Percentiles rank a stretch among this genome's conserved stretches.
These are phyloP conservation scores for Penicillium crustosum DNA, from an alignment of 2,329 filamentous ascomycete species.

Conservation along the genomic window DNA sequence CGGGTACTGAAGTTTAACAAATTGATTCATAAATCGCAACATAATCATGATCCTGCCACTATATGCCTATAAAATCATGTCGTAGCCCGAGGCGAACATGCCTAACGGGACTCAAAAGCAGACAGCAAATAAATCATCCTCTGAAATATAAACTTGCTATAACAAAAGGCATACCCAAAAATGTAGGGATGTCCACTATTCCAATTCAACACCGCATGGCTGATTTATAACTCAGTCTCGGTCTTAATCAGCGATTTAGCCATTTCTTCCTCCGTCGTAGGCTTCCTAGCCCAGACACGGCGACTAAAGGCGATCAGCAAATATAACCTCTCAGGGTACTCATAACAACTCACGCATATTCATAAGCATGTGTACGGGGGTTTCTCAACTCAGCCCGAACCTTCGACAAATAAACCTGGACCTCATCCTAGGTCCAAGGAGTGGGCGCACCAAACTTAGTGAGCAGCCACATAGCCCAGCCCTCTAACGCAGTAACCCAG, in stretches of 20 bases:
- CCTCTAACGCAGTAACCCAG: constrained; percentile 30
- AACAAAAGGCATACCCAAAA: neutral
- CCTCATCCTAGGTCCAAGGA: constrained; percentile 21
- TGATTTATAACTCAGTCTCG: neutral
- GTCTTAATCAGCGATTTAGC: neutral
- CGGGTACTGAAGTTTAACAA: neutral
- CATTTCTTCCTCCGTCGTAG: neutral
- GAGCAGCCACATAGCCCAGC: constrained; percentile 32
- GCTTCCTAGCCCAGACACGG: constrained; percentile 8
- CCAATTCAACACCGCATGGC: neutral
- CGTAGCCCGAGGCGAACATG: neutral
- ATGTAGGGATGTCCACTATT: fast-evolving
- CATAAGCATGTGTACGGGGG: constrained; percentile 5
- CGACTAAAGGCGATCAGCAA: neutral
- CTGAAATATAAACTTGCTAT: neutral
- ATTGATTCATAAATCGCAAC: neutral
- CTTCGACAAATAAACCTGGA: constrained; percentile 11
- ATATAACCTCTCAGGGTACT: neutral
- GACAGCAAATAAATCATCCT: neutral
- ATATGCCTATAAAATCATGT: neutral
- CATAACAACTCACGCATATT: neutral
- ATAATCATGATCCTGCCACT: no score
- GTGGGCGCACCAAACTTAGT: constrained; percentile 26
- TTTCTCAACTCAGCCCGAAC: constrained; percentile 7
- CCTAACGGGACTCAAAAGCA: neutral